Evolutionary conservation across 129 eudicot species (phyloP).

Genomic region (Ambrosia trifida): DNA sequence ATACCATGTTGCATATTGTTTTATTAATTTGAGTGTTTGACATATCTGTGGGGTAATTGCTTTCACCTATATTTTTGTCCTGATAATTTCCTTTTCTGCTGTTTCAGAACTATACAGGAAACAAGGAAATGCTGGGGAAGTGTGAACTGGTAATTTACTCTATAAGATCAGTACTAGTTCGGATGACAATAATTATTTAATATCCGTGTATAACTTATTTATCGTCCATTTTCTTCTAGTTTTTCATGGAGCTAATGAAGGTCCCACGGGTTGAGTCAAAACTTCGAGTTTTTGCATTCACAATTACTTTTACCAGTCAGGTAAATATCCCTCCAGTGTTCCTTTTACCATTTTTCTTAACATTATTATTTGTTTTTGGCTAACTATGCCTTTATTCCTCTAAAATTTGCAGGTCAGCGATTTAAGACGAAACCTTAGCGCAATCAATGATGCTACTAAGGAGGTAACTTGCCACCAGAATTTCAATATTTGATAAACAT

Average conservation of each 20-base stretch:
- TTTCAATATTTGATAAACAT: neutral
- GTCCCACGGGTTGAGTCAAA: conserved; percentile 26
- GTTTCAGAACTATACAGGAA: conserved; percentile 81
- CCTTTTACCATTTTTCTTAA: neutral
- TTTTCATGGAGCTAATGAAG: conserved; percentile 27
- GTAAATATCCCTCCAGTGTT: conserved; percentile 31
- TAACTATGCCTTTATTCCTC: conserved; percentile 4
- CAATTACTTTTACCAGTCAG: conserved; percentile 81
- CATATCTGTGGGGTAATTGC: neutral
- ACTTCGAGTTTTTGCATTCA: conserved; percentile 81
- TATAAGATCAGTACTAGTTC: conserved; percentile 12
- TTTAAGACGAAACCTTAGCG: conserved; percentile 61
- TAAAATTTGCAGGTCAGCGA: conserved; percentile 63
- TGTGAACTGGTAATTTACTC: conserved; percentile 79
- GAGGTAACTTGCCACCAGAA: conserved; percentile 3
- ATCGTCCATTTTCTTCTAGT: conserved; percentile 21
- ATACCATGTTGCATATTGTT: neutral
- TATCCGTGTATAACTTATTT: neutral
- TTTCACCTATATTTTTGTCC: conserved; percentile 8
- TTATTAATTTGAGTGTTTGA: neutral
- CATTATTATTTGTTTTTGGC: neutral
- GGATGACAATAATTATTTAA: neutral
- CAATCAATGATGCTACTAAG: conserved; percentile 45
- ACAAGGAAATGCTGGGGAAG: conserved; percentile 94
- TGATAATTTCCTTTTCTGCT: conserved; percentile 14